Base-by-base conservation (phyloP, 1,284 basidiomycete species). In the Cutaneotrichosporon sp. region DNA sequence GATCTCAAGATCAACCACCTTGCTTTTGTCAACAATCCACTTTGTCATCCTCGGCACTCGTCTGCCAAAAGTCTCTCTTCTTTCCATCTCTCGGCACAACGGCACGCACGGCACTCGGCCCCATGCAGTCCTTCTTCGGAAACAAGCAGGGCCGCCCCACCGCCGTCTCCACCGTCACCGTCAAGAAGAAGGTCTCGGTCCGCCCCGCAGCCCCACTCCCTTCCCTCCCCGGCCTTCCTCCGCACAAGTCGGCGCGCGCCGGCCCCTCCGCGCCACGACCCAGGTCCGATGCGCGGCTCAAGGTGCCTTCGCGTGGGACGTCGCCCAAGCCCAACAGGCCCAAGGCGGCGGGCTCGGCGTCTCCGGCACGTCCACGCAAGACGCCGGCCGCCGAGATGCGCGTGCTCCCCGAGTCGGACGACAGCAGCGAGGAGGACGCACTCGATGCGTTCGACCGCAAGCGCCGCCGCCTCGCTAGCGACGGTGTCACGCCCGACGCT, bases 91-190 rank as follows among this genome's bases (percentile, higher is more conserved):
- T 1, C 22, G 24, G 9, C 22, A 46, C 45, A 10, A 10, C 22
- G 7, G 13, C 31, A 27, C 27, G 18, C 11, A 51, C 33, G 11
- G 31, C 24, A 20, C 6, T 25, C 33, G 22, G 2, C 52, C 54
- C 49, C 46, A 72, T 72, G 69, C 62, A 70, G 53, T 73, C 71
- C 18, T 72, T 73, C 52, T 73, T 73, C 59, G 69, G 69, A 47
- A 59, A 59, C 56, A 54, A 63, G 63, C 43, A 62, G 34, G 45
- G 63, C 13, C 52, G 67, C 56, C 47, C 60, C 2, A 34, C 66
- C 2, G 25, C 63, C 13, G 63, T 53, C 33, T 60, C 67, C 33
- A 69, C 66, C 50, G 69, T 69, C 20, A 64, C 66, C 10, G 64
- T 68, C 24, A 67, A 66, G 49, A 68, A 68, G 55, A 62, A 64